Percentiles rank a stretch among this genome's conserved stretches.
Conservation (phyloP, 2,329 filamentous ascomycete species). For the Claviceps africana region DNA sequence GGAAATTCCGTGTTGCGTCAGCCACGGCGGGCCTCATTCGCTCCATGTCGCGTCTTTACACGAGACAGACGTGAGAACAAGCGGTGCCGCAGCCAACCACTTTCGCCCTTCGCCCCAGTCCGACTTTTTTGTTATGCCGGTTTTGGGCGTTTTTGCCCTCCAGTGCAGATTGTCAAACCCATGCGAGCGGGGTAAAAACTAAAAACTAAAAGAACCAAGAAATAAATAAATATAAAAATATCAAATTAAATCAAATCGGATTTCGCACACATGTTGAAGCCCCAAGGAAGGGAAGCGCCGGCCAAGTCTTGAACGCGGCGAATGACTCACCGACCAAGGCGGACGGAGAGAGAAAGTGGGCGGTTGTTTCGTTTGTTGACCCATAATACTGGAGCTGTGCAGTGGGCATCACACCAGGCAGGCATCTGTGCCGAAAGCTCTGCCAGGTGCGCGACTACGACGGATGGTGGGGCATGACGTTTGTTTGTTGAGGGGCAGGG, state of each 20-base stretch:
- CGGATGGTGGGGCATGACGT: constrained; percentile 19
- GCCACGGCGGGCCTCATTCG: too few species aligned
- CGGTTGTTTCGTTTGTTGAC: not conserved
- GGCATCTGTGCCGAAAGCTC: not conserved
- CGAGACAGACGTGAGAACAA: too few species aligned
- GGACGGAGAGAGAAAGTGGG: not conserved
- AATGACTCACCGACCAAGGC: not conserved
- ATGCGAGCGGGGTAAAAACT: too few species aligned
- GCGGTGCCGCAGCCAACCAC: too few species aligned
- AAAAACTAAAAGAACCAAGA: not conserved
- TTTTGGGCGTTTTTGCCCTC: too few species aligned
- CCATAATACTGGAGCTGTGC: not conserved
- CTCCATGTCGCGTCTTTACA: too few species aligned
- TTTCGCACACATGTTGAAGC: not conserved
- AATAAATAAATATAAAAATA: not conserved
- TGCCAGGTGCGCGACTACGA: not conserved
- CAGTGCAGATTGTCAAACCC: too few species aligned
- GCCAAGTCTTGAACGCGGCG: not conserved
- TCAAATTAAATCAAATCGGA: too few species aligned
- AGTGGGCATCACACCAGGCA: too few species aligned
- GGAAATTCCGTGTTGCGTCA: too few species aligned
- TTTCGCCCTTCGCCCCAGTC: too few species aligned
- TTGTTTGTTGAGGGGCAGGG: constrained; percentile 9
- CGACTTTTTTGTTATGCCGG: too few species aligned
- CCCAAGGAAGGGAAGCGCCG: not conserved